Percentiles rank a stretch among this genome's conserved stretches.
Evolutionary conservation across 2,329 filamentous ascomycete species (phyloP).

Genomic region (Fusarium coffeatum): DNA sequence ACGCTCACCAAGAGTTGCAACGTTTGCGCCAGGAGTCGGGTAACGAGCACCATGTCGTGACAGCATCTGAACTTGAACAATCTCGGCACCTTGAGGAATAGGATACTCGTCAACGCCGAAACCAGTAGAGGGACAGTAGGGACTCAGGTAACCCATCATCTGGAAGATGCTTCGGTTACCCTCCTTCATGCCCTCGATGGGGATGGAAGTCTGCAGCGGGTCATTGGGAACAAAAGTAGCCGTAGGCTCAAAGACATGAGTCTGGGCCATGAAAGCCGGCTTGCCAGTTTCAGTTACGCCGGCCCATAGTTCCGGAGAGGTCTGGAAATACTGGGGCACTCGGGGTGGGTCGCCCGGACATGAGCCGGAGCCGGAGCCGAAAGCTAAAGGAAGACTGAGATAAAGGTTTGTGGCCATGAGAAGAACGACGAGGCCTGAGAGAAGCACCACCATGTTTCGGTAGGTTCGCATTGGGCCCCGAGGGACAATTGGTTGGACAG

Average conservation of each 20-base stretch:
- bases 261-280: conserved; percentile 78
- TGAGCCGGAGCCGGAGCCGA: conserved; percentile 38
- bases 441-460: conserved; percentile 47
- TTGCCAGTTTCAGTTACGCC: conserved; percentile 77
- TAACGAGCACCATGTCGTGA: conserved; percentile 80
- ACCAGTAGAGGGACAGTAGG: conserved; percentile 77
- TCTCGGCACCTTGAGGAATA: conserved; percentile 72
- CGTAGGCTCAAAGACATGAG: conserved; percentile 73
- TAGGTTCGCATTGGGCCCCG: conserved; percentile 45
- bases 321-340: conserved; percentile 73
- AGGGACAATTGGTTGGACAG: conserved; percentile 28
- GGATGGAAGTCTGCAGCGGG: conserved; percentile 77
- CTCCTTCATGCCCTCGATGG: conserved; percentile 69
- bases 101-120: conserved; percentile 81
- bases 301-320: conserved; percentile 67
- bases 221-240: conserved; percentile 74
- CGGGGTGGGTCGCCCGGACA: conserved; percentile 52
- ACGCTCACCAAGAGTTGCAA: conserved; percentile 66
- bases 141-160: conserved; percentile 73
- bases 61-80: conserved; percentile 77
- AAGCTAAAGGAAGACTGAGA: conserved; percentile 50
- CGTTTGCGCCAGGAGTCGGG: conserved; percentile 70
- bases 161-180: conserved; percentile 75
- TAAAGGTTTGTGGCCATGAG: conserved; percentile 54
- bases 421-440: conserved; percentile 52